Base-by-base conservation (phyloP, 805 yeast genomes). In the Pichia heedii region DNA sequence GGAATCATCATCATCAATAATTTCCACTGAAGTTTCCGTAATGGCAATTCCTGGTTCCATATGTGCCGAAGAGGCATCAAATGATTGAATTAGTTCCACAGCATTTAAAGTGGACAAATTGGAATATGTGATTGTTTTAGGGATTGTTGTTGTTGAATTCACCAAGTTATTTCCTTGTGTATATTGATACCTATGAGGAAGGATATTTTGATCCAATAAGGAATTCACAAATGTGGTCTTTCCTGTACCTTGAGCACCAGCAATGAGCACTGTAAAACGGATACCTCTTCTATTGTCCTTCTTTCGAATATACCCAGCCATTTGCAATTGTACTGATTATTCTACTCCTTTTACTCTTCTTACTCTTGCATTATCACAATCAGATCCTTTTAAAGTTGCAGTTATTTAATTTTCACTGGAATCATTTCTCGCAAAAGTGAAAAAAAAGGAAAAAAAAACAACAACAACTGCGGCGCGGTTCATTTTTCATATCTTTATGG, bases 1-100 rank as follows among this genome's bases (percentile, higher is more conserved):
- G 13, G 75, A 66, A 46, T 73, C 76, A 49, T 76, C 82, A 40
- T 77, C 84, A 56, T 80, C 84, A 41, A 71, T 55, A 39, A 80
- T 69, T 53, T 80, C 85, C 22, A 79, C 70, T 19, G 69, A 68
- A 6, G 81, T 75, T 52, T 77, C 82, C 3, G 89, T 81, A 51
- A 84, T 74, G 8, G 88, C 79, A 44, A 83, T 77, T 3, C 90
- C 89, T 1, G 89, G 82, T 57, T 83, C 89, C 52, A 74, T 72
- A 51, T 72, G 64, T 11, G 81, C 76, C n/a, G 70, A 59, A 5
- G 61, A 49, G 3, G 93, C 79, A 56, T 80, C 79, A 61, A 84
- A 84, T 37, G 70, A 74, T 45, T 76, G 67, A 44, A 78, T 72
- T 49, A 76, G 71, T 41, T 77, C 72, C 16, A 77, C 67, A 15